Base-by-base conservation (phyloP, 2,329 filamentous ascomycete genomes). In the Davidsoniella virescens region DNA sequence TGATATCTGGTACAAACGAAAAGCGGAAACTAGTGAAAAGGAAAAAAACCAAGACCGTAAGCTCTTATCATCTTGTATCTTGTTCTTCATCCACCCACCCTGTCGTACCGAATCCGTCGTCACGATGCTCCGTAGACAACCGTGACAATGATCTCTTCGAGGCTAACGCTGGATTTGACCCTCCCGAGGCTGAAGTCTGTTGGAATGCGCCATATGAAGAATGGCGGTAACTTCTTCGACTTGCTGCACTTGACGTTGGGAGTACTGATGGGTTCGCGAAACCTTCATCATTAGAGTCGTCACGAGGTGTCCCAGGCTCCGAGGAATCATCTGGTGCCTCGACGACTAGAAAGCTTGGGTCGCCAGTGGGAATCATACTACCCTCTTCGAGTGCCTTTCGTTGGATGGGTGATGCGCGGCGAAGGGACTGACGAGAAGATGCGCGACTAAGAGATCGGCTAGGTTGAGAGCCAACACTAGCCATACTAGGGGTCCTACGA, bases 321-420 rank as follows among this genome's bases (percentile, higher is more conserved):
- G 78, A 83, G 12, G 25, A 9, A 54, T 82, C 78, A 9, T 67
- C 65, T 1, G 80, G 80, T 1, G 79, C 80, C 52, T 75, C 73
- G 10, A 84, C 78, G 14, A 85, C 73, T 4, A 84, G 66, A 39
- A 84, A 61, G 7, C 67, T 69, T 5, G 52, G 44, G 18, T 53
- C 52, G 5, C 41, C 44, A 6, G 52, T 51, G 29, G 48, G 47
- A 37, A 53, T 33, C 38, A 53, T 42, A 12, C 47, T 49, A 4
- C 51, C 51, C 20, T 52, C 37, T 23, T 52, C 51, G 16, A 52
- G 20, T 5, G 51, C 51, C 10, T 39, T 37, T 2, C 51, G 41
- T 29, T 52, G 51, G 16, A 52, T 44, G 10, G 51, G 51, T n/a
- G 51, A 52, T 16, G 51, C 46, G 9, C 40, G 43, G 20, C 51